These are phyloP conservation scores for Phytopythium helicoides DNA, from an alignment of 352 stramenopile genomes.

Conservation along the genomic window DNA sequence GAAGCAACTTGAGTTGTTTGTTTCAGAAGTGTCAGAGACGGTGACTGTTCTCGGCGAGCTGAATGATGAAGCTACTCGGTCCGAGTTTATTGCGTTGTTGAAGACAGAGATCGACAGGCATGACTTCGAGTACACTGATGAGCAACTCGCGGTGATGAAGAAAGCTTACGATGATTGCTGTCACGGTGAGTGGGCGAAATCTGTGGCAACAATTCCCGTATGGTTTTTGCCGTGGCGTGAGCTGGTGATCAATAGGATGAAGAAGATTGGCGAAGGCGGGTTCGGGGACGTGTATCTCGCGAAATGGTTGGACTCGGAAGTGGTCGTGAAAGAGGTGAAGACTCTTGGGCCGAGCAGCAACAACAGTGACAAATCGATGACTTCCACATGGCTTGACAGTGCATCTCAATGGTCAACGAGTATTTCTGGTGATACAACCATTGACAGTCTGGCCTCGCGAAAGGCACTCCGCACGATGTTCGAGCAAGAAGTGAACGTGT, in stretches of 20 bases:
- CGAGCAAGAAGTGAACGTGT: too few species aligned
- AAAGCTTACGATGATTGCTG: not conserved
- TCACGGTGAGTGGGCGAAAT: not conserved
- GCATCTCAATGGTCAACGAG: too few species aligned
- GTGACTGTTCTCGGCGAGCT: not conserved
- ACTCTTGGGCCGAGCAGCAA: not conserved
- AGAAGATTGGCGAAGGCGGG: not conserved
- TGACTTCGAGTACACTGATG: not conserved
- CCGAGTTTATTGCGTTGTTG: not conserved
- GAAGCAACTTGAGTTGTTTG: not conserved
- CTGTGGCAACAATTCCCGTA: not conserved
- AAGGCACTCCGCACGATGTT: too few species aligned
- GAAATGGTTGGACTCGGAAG: conserved; percentile 1
- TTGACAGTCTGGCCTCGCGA: too few species aligned
- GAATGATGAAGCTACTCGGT: not conserved
- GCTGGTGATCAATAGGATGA: conserved; percentile 8
- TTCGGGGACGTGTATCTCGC: conserved; percentile 1
- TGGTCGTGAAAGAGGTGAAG: conserved; percentile 3
- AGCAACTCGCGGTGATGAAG: conserved; percentile 1
- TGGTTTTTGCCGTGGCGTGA: conserved; percentile 16
- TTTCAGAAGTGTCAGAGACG: conserved; percentile 1
- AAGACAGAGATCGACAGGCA: not conserved
- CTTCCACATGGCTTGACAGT: too few species aligned
- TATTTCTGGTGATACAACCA: too few species aligned
- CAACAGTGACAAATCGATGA: too few species aligned